Percentiles rank a stretch among this genome's conserved stretches.
Conservation (phyloP, 805 yeast species). For the Monosporozyma siamensis region DNA sequence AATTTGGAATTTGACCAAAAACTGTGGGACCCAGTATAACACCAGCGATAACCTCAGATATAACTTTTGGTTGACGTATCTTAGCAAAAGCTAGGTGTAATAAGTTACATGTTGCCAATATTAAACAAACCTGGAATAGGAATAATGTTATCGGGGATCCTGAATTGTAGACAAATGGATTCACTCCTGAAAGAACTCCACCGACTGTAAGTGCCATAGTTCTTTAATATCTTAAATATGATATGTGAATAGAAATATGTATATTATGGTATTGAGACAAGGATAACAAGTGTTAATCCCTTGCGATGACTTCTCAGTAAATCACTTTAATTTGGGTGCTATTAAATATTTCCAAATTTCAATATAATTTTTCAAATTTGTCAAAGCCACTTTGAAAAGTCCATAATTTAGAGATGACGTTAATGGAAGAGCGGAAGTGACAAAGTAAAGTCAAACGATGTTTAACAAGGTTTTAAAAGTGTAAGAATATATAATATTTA, state of each 20-base stretch:
- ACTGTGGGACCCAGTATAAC: conserved; percentile 68
- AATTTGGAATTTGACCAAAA: conserved; percentile 60
- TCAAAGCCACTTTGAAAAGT: too few species aligned
- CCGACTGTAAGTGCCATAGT: conserved; percentile 32
- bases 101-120: conserved; percentile 49
- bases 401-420: too few species aligned
- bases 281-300: too few species aligned
- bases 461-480: too few species aligned
- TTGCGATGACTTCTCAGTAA: too few species aligned
- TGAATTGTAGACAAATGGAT: conserved; percentile 54
- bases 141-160: conserved; percentile 59
- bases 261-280: too few species aligned
- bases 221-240: neutral
- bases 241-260: neutral
- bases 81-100: conserved; percentile 51
- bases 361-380: too few species aligned
- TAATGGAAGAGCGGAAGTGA: too few species aligned
- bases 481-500: too few species aligned
- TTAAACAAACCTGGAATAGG: conserved; percentile 57
- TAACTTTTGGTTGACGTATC: conserved; percentile 68
- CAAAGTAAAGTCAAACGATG: too few species aligned
- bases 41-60: conserved; percentile 74
- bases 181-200: conserved; percentile 63
- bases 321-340: too few species aligned
- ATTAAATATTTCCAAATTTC: too few species aligned